Base-by-base conservation (phyloP, 2,329 filamentous ascomycete species). In the Leptographium galeiforme region DNA sequence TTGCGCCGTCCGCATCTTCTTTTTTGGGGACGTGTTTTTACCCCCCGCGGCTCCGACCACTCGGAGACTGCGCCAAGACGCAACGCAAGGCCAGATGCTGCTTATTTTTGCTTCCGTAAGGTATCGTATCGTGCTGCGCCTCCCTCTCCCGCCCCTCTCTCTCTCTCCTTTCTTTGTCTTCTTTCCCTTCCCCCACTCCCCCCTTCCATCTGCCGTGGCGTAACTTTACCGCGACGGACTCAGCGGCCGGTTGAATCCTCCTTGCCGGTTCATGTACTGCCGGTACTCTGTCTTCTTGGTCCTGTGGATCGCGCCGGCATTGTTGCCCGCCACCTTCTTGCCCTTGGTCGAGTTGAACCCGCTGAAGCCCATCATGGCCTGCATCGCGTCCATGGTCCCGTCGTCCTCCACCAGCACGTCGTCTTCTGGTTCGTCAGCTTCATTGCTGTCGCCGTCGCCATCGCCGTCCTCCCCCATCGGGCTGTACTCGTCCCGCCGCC, bases 201-300 rank as follows among this genome's bases (percentile, higher is more conserved):
- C 16, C 33, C 19, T 2, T n/a, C 6, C 39, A 8, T 32, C 14
- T n/a, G n/a, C n/a, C n/a, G n/a, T n/a, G n/a, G n/a, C n/a, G n/a
- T n/a, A n/a, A n/a, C n/a, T n/a, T 36, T 60, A 74, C 50, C 72
- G 61, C 19, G 67, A 65, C 19, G 81, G 81, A 66, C 83, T 86
- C 51, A 90, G 70, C 47, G 87, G 86, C 61, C 87, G 71, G 66
- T 91, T 93, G 72, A 93, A 93, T 7, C 87, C 87, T 53, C 87
- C 87, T 51, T 82, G 74, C 54, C 87, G 78, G 64, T 93, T 93
- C 82, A 98, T 98, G 69, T 98, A 98, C 77, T 98, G 93, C 61
- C 93, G 78, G 64, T 96, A 97, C 73, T 94, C 81, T 14, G 84
- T 87, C 79, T 89, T 90, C 81, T 95, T 96, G 71, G 93, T 89